phyloP scores from a whole-genome alignment of 176 grass and related monocot genomes.

The Elymus sibiricus region DNA sequence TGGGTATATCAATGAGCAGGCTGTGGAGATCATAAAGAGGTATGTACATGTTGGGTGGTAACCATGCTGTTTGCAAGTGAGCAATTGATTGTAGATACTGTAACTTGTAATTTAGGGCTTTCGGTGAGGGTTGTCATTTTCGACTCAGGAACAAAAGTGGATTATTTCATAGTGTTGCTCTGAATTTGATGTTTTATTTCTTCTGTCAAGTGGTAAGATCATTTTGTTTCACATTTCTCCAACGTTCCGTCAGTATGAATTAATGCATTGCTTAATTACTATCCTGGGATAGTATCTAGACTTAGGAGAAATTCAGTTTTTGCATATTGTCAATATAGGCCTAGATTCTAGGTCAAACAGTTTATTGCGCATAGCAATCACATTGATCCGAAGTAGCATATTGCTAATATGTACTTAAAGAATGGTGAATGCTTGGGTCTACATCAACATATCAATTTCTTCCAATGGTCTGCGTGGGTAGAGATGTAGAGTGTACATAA shows the following conservation, averaged over 20 bases:
- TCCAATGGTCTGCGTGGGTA: neutral
- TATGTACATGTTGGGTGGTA: slow-evolving; percentile 11
- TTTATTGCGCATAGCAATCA: neutral
- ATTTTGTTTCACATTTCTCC: neutral
- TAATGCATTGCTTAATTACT: neutral
- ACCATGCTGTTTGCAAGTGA: neutral
- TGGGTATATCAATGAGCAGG: slow-evolving; percentile 95
- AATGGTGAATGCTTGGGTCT: neutral
- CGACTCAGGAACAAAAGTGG: neutral
- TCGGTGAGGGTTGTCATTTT: neutral
- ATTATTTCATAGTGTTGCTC: neutral
- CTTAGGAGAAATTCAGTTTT: neutral
- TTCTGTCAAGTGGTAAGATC: neutral
- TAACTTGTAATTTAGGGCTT: neutral
- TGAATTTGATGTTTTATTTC: slow-evolving; percentile 7
- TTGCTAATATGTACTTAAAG: neutral
- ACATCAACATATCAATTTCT: neutral
- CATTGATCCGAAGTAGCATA: neutral
- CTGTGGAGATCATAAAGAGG: slow-evolving; percentile 95
- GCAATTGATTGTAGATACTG: neutral
- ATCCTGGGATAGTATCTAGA: neutral
- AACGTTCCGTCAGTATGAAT: neutral
- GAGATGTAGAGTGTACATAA: neutral
- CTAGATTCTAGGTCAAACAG: neutral
- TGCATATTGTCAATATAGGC: neutral